These are phyloP conservation scores for Elymus sibiricus DNA, from an alignment of 176 grass and related monocot species.

Conservation along the genomic window DNA sequence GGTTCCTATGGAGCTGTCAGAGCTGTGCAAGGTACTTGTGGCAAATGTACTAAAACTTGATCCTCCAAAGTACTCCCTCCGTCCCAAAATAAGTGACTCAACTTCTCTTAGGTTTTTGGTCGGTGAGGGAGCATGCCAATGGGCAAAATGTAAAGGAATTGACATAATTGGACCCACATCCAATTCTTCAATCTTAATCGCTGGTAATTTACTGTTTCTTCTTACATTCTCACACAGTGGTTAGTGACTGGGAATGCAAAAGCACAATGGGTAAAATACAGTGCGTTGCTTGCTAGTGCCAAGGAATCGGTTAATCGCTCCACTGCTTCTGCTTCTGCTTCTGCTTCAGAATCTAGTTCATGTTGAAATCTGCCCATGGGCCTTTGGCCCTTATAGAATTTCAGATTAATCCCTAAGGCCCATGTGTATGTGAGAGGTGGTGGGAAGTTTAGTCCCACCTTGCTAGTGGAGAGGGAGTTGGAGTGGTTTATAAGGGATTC, in stretches of 20 bases:
- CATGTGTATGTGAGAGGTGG: too few relatives aligned
- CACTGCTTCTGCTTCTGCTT: slow-evolving; percentile 25
- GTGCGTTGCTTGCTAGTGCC: slow-evolving; percentile 56
- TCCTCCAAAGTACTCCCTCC: not conserved
- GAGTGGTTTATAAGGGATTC: too few relatives aligned
- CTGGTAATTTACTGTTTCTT: not conserved
- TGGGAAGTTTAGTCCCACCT: too few relatives aligned
- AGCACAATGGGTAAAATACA: slow-evolving; percentile 78
- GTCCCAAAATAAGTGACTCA: too few relatives aligned
- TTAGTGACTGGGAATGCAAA: slow-evolving; percentile 79
- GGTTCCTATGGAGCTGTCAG: slow-evolving; percentile 77
- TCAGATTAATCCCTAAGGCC: too few relatives aligned
- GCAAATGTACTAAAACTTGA: not conserved
- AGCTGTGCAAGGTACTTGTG: slow-evolving; percentile 73
- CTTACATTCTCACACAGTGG: slow-evolving; percentile 51
- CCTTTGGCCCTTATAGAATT: too few relatives aligned
- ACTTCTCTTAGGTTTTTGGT: slow-evolving; percentile 74
- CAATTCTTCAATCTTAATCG: not conserved
- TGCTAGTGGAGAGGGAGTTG: too few relatives aligned
- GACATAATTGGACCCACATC: slow-evolving; percentile 27
- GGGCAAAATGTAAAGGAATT: slow-evolving; percentile 68
- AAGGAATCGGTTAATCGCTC: slow-evolving; percentile 22
- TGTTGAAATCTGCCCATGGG: too few relatives aligned
- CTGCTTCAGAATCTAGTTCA: slow-evolving; percentile 36
- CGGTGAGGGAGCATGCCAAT: slow-evolving; percentile 69